Evolutionary conservation across 768 basidiomycete species (phyloP).

Genomic region (Sarcodon sp.): DNA sequence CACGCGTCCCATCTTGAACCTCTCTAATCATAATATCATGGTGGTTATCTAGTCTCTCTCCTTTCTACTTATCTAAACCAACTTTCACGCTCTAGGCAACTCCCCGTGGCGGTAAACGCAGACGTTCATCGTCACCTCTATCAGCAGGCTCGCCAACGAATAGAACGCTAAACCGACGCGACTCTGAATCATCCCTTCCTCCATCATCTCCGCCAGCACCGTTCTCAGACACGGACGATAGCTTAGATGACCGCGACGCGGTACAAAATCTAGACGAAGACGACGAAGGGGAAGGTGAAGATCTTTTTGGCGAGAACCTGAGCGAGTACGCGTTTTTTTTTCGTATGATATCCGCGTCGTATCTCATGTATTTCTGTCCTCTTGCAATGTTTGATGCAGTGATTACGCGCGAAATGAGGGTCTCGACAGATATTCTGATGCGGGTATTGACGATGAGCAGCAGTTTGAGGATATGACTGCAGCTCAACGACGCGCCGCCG

Average conservation of each 20-base stretch:
- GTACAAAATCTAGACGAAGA: slow-evolving; percentile 56
- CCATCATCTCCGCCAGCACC: slow-evolving; percentile 38
- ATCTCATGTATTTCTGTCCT: not conserved
- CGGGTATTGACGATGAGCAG: slow-evolving; percentile 75
- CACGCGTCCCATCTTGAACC: too few species aligned
- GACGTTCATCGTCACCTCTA: slow-evolving; percentile 36
- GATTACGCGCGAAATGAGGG: slow-evolving; percentile 80
- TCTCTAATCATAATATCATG: too few species aligned
- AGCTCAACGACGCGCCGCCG: slow-evolving; percentile 67
- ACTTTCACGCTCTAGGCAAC: slow-evolving; percentile 10
- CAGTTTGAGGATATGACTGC: slow-evolving; percentile 56
- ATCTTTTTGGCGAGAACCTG: slow-evolving; percentile 77
- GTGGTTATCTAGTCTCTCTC: too few species aligned
- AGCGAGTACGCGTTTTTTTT: slow-evolving; percentile 42
- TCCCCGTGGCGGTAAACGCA: slow-evolving; percentile 48
- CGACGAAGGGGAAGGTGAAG: slow-evolving; percentile 80
- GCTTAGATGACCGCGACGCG: slow-evolving; percentile 56
- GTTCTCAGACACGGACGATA: slow-evolving; percentile 71
- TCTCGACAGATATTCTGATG: slow-evolving; percentile 81
- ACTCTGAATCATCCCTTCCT: slow-evolving; percentile 59
- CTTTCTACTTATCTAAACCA: too few species aligned
- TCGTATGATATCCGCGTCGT: not conserved
- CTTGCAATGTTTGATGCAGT: slow-evolving; percentile 20
- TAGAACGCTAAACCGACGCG: slow-evolving; percentile 25
- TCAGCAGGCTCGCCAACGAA: slow-evolving; percentile 36